phyloP scores from a whole-genome alignment of 2,329 filamentous ascomycete genomes.

The Hymenotorrendiella dingleyae region DNA sequence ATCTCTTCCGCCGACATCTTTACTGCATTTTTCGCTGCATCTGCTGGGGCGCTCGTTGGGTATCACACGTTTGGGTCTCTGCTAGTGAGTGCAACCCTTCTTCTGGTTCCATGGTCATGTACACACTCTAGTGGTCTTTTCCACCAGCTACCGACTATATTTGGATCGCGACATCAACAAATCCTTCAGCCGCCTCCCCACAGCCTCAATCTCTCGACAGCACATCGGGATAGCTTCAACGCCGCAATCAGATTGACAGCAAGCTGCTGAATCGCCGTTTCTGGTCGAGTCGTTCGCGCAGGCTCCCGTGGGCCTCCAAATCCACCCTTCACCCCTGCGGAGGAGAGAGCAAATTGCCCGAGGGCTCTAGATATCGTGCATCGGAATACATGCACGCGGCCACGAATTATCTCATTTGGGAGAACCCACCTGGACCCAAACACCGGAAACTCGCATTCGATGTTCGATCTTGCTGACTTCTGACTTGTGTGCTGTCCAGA shows the following conservation, averaged over 20 bases:
- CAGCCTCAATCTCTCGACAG: constrained; percentile 1
- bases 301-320: neutral
- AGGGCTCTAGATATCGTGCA: constrained; percentile 17
- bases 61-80: too few relatives aligned
- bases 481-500: constrained; percentile 17
- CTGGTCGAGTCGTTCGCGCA: constrained; percentile 3
- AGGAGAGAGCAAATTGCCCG: constrained; percentile 13
- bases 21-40: too few relatives aligned
- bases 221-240: neutral
- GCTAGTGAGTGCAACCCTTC: too few relatives aligned
- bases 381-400: constrained; percentile 14
- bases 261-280: neutral
- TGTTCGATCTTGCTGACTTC: constrained; percentile 22
- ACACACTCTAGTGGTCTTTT: too few relatives aligned
- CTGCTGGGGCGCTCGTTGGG: too few relatives aligned
- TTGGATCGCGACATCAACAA: constrained; percentile 18
- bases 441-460: constrained; percentile 23
- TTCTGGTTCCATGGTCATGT: too few relatives aligned
- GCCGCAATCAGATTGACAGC: neutral
- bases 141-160: constrained; percentile 11
- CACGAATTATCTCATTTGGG: constrained; percentile 11
- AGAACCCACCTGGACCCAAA: constrained; percentile 14
- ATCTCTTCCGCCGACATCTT: too few relatives aligned
- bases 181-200: constrained; percentile 10
- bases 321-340: constrained; percentile 3